A percentile compares a stretch with the other conserved stretches of the same genome.
phyloP scores from a whole-genome alignment of 768 basidiomycete species.

The Xerocomellus chrysenteron region DNA sequence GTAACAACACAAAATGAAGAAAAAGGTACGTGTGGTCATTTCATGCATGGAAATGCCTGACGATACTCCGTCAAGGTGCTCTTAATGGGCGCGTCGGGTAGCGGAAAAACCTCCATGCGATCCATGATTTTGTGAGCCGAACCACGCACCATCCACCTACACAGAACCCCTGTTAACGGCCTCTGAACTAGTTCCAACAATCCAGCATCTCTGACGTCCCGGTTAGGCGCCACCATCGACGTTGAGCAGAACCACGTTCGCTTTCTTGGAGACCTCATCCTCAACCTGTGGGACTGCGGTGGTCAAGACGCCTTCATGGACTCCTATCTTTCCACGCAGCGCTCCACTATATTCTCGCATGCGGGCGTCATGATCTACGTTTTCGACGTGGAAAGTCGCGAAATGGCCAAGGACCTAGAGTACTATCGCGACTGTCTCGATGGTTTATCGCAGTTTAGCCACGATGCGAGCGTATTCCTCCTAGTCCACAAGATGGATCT shows the following conservation, averaged over 20 bases:
- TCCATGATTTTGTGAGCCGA: constrained; percentile 92
- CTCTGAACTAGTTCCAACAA: constrained; percentile 74
- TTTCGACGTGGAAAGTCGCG: constrained; percentile 89
- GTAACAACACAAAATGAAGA: constrained; percentile 28
- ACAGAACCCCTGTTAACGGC: constrained; percentile 3
- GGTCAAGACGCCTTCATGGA: constrained; percentile 99
- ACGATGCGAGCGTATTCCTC: constrained; percentile 83
- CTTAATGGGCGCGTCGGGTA: constrained; percentile 96
- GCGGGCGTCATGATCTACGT: constrained; percentile 99
- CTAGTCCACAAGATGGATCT: constrained; percentile 99
- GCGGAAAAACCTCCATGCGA: constrained; percentile 97
- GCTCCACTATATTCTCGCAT: constrained; percentile 93
- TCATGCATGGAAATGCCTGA: not conserved
- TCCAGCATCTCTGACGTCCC: constrained; percentile 85
- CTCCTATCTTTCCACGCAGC: constrained; percentile 88
- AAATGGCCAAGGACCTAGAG: constrained; percentile 81
- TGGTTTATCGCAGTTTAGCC: constrained; percentile 74
- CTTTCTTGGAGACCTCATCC: constrained; percentile 92
- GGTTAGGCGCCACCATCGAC: constrained; percentile 95
- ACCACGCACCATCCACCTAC: not conserved
- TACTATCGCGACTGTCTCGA: constrained; percentile 93
- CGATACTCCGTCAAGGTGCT: constrained; percentile 61
- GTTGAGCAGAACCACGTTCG: constrained; percentile 97
- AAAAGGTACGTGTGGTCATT: constrained; percentile 23
- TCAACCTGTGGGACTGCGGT: constrained; percentile 98